phyloP scores from a whole-genome alignment of 129 eudicot genomes.

The Escallonia herrerae region DNA sequence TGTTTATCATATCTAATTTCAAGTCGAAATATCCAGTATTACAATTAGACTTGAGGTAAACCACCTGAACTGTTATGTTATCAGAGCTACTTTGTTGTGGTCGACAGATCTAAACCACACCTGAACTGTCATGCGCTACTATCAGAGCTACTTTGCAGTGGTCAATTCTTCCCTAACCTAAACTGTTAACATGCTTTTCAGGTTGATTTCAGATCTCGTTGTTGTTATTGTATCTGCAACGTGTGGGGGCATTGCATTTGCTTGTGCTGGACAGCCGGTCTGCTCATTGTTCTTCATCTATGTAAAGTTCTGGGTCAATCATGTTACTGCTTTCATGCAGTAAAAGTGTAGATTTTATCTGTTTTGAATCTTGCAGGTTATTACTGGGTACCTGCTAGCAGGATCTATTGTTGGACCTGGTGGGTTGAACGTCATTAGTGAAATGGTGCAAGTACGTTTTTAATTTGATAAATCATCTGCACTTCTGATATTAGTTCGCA shows the following conservation, averaged over 20 bases:
- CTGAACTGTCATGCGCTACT: too few species aligned
- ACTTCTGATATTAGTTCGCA: background rate
- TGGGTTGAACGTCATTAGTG: constrained; percentile 83
- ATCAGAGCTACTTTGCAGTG: too few species aligned
- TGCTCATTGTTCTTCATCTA: constrained; percentile 24
- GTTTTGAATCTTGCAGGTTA: constrained; percentile 48
- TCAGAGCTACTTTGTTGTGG: constrained; percentile 4
- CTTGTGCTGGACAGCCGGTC: constrained; percentile 99
- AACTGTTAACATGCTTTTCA: constrained; percentile 22
- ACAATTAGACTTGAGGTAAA: constrained; percentile 91
- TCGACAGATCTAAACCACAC: too few species aligned
- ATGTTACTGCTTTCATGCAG: constrained; percentile 1
- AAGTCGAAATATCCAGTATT: constrained; percentile 93
- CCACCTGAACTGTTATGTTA: background rate
- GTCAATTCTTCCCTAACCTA: constrained; percentile 2
- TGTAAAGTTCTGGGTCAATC: constrained; percentile 6
- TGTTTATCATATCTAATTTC: constrained; percentile 86
- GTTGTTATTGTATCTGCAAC: constrained; percentile 99
- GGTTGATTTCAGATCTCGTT: constrained; percentile 95
- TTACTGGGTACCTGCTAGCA: constrained; percentile 94
- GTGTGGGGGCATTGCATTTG: constrained; percentile 97
- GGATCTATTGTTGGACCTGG: constrained; percentile 99
- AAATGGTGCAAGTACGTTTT: constrained; percentile 87
- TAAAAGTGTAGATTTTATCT: constrained; percentile 6
- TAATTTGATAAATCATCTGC: background rate